phyloP scores from a whole-genome alignment of 2,329 filamentous ascomycete genomes.

The Diaporthe citriasiana region DNA sequence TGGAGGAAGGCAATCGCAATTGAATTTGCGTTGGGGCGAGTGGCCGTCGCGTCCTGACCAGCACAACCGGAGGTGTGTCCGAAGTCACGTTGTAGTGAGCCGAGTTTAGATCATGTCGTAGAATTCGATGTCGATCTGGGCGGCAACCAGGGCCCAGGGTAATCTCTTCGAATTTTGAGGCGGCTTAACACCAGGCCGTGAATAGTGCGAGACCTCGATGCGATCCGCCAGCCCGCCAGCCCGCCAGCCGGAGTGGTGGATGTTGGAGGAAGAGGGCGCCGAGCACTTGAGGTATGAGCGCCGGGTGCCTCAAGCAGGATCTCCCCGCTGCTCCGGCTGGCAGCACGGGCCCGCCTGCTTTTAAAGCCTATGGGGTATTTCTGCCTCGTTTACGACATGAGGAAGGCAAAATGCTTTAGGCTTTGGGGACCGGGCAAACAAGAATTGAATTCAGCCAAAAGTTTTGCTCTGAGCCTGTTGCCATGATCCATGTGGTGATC shows the following conservation, averaged over 20 bases:
- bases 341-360: neutral
- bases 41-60: neutral
- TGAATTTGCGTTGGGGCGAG: neutral
- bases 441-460: conserved; percentile 23
- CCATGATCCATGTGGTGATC: conserved; percentile 30
- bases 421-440: neutral
- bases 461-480: conserved; percentile 8
- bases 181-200: neutral
- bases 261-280: neutral
- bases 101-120: neutral
- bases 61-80: neutral
- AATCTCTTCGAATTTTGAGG: neutral
- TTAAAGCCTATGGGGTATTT: neutral
- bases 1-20: neutral
- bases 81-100: neutral
- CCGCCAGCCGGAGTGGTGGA: neutral
- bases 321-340: conserved; percentile 7
- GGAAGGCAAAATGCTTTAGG: neutral
- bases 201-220: neutral
- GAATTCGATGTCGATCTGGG: neutral
- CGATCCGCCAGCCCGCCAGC: no score
- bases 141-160: neutral
- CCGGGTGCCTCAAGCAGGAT: neutral
- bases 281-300: neutral
- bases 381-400: neutral